Evolutionary conservation across 768 basidiomycete genomes (phyloP), one percentile per base, ranked within the genome.

Genomic region (Leccinum imitatum): DNA sequence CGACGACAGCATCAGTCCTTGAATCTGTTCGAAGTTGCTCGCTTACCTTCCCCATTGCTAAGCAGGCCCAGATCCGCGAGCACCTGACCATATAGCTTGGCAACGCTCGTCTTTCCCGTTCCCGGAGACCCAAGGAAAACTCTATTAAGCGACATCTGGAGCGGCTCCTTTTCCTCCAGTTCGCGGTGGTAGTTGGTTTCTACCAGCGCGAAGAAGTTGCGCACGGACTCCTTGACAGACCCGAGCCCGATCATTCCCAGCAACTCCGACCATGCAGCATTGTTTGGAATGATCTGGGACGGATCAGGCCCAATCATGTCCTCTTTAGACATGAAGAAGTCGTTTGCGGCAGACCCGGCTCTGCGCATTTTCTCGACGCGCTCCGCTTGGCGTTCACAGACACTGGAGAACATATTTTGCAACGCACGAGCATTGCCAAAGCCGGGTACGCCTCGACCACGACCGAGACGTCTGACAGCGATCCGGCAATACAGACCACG

Each of bases 41-140:
- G 10, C 33, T 63, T 58, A 85, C 87, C 87, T 82, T 90, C 88
- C 9, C 85, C 86, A 46, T 86, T 87, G 67, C 84, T 87, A n/a
- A 90, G 67, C n/a, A 90, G 67, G 4, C 82, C 80, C 1, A 90
- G 67, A 53, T 87, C 86, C 0, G 76, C 80, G 13, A 90, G 69
- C 50, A 88, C 83, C 58, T 80, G 79, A 1, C 88, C 88, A 62
- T 89, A 90, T 4, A 87, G 66, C 64, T 82, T 83, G 0, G 85
- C 87, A 0, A 90, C 87, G 0, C 84, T 84, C 1, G 87, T 90
- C 68, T 89, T 90, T 0, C 87, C 87, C 0, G 87, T 88, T 3
- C 87, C 87, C 6, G 87, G 87, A 11, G 82, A 82, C 1, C 88
- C 88, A 30, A 87, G 65, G 71, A 89, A 88, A 0, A 85, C 82